Evolutionary conservation across 805 yeast genomes (phyloP).

Genomic region (Suhomyces sp.): DNA sequence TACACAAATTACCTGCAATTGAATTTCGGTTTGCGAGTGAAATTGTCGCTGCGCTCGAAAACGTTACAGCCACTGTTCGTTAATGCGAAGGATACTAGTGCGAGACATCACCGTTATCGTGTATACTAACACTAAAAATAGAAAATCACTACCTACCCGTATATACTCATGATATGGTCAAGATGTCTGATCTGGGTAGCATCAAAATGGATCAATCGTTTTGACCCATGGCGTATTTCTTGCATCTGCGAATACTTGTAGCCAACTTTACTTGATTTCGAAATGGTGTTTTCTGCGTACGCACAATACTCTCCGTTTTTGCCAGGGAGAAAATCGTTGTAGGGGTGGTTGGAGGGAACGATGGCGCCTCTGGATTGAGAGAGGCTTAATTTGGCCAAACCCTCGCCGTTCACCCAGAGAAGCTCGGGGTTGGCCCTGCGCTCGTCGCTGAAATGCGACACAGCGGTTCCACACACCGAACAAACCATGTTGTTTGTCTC

Average conservation of each 20-base stretch:
- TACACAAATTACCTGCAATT: neutral
- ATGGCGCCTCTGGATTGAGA: constrained; percentile 7
- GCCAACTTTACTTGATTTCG: neutral
- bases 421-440: constrained; percentile 3
- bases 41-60: neutral
- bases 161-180: neutral
- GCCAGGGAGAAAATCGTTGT: neutral
- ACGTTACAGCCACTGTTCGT: neutral
- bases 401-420: constrained; percentile 8
- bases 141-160: neutral
- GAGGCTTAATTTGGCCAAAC: neutral
- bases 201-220: neutral
- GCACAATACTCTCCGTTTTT: neutral
- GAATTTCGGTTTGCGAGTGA: neutral
- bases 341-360: constrained; percentile 10
- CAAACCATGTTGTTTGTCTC: constrained; percentile 2
- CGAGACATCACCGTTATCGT: neutral
- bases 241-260: neutral
- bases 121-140: neutral
- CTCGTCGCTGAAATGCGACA: constrained; percentile 11
- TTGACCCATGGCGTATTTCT: neutral
- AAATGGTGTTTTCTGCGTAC: neutral
- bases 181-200: neutral
- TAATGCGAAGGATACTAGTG: neutral
- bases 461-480: constrained; percentile 7